Base-by-base conservation (phyloP, 192 early-diverging fungal species). In the Coemansia sp. region DNA sequence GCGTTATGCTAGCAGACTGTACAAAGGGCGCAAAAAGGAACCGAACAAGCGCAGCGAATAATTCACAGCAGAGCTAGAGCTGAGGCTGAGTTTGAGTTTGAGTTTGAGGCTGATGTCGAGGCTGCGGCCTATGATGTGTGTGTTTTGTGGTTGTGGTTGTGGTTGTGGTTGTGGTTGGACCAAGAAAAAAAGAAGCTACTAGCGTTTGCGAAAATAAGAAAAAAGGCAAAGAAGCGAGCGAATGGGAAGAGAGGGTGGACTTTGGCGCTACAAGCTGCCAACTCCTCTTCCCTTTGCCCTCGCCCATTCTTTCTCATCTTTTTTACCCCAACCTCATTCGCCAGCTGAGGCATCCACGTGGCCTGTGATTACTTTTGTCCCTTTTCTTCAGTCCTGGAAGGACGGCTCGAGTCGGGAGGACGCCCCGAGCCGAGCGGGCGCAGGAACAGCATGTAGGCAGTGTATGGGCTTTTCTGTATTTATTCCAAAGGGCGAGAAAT, bases 181-280 rank as follows among this genome's bases (percentile, higher is more conserved):
- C 30, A 6, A 39, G 35, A 19, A 39, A 35, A 52, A 48, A 42
- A 57, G 27, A 57, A 57, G 28, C 16, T 22, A 34, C 11, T 16
- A 19, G 29, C 4, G 55, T 18, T 18, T 4, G 22, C 36, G 39
- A 49, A 25, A 35, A 42, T 42, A 20, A 34, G 46, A 45, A 64
- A 64, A 55, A 52, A 42, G 1, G 29, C 19, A 6, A 57, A 50
- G 18, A 32, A 49, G 45, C 29, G 64, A 58, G 55, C 64, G 64
- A 65, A 65, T 65, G 55, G 55, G 55, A 58, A 65, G 64, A 58
- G 64, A 51, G 55, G 55, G 25, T 24, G 42, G 1, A 19, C 25
- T 11, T 46, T 24, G 5, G 55, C 55, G 39, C 39, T 16, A 5
- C 19, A 32, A 6, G 30, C 30, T 32, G 30, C 30, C 30, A 32